Evolutionary conservation across 192 early-diverging fungal genomes (phyloP), one percentile per base, ranked within the genome.

Genomic region (Lobosporangium transversale): DNA sequence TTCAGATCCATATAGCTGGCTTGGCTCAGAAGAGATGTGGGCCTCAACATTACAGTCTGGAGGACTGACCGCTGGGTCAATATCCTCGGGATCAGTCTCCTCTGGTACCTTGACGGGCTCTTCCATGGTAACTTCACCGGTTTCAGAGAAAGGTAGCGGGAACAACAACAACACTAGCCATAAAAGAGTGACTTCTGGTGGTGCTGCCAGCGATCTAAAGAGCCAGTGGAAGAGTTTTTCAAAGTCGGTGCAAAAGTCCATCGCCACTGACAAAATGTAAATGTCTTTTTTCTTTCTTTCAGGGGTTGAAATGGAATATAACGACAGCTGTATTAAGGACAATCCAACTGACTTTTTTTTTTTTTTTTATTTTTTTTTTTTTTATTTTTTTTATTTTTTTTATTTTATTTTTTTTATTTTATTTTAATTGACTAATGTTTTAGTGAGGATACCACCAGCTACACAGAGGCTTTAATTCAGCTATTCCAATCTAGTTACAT

Each of bases 201-300:
- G 36, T 40, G 37, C 37, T 18, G 45, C 30, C 18, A 21, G 51
- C 5, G 62, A 65, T 8, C 53, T 76, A 29, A 76, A 60, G 53
- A 76, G 29, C 18, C 63, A 76, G 15, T 76, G 57, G 63, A 76
- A 67, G 40, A 54, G 12, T 20, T 57, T 76, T 58, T 76, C 73
- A 7, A 76, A 66, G 37, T 56, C 63, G n/a, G 57, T 76, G 3
- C 73, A 76, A 33, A 76, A 76, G 30, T 45, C 73, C 3, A 76
- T 76, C 12, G 45, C n/a, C 21, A 66, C 45, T 17, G 65, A 76
- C 43, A 76, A 76, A 57, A 23, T 66, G 73, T 76, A 65, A 27
- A 63, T 21, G 4, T 35, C 9, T 37, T 59, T 26, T 24, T 44
- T 24, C 4, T 33, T 42, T 45, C 6, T 56, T 51, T n/a, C n/a